These are phyloP conservation scores for Lipomyces sp. DNA, from an alignment of 805 yeast genomes.

Conservation along the genomic window DNA sequence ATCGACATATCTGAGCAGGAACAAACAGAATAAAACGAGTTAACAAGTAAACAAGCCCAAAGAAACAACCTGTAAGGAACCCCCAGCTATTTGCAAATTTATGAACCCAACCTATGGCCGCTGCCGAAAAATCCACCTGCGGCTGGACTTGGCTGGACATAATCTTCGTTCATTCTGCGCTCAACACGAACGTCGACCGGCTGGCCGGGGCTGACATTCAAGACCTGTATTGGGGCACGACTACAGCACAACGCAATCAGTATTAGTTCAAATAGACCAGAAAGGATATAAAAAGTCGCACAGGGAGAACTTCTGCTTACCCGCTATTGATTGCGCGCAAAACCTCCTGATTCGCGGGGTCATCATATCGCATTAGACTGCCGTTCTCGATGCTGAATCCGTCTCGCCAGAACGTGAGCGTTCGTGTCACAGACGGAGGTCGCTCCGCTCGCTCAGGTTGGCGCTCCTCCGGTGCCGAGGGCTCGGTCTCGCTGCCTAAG, in stretches of 20 bases:
- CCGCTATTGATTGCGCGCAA: conserved; percentile 81
- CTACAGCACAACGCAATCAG: neutral
- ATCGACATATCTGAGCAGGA: too few species aligned
- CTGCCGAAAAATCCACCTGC: conserved; percentile 67
- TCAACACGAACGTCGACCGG: conserved; percentile 89
- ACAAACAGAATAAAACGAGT: too few species aligned
- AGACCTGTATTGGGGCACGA: conserved; percentile 79
- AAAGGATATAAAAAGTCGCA: neutral
- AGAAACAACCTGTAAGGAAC: too few species aligned
- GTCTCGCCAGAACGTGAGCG: conserved; percentile 91
- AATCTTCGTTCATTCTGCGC: conserved; percentile 77
- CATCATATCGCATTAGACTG: conserved; percentile 78
- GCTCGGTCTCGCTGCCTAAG: too few species aligned
- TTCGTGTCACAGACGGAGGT: conserved; percentile 61
- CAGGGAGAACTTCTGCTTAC: neutral
- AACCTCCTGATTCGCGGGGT: conserved; percentile 78
- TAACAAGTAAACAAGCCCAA: too few species aligned
- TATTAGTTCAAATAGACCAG: neutral
- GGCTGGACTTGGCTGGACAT: conserved; percentile 57
- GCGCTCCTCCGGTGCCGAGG: conserved; percentile 32
- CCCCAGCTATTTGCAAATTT: conserved; percentile 1
- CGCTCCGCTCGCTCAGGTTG: conserved; percentile 31
- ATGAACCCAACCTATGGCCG: conserved; percentile 83
- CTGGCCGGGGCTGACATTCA: conserved; percentile 84
- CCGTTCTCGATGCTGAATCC: conserved; percentile 97